A percentile compares a stretch with the other conserved stretches of the same genome.
Conservation (phyloP, 2,329 filamentous ascomycete genomes). For the Microcyclospora tardicrescens region DNA sequence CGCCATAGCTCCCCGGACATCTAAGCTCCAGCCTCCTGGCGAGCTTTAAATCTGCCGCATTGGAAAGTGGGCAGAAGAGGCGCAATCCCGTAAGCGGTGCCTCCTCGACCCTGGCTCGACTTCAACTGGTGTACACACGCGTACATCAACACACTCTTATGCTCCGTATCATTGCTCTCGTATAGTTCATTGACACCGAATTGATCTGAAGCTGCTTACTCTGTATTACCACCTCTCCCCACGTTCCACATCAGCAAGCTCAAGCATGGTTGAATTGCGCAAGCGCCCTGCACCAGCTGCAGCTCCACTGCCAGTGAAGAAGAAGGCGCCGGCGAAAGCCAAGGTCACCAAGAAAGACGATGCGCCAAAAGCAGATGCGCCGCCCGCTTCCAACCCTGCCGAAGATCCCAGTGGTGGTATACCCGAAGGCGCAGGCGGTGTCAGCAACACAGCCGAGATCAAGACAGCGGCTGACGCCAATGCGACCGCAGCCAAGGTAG, state of each 20-base stretch:
- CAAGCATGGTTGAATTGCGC: constrained; percentile 44
- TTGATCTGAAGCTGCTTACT: neutral
- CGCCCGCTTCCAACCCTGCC: constrained; percentile 6
- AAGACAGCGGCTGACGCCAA: constrained; percentile 5
- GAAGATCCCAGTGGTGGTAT: constrained; percentile 7
- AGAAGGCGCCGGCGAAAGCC: constrained; percentile 24
- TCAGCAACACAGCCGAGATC: constrained; percentile 5
- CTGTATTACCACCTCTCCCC: neutral
- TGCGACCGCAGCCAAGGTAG: constrained; percentile 5
- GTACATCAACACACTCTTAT: no score
- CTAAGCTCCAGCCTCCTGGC: no score
- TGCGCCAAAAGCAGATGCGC: constrained; percentile 10
- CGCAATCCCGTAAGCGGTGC: no score
- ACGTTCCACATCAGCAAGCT: neutral
- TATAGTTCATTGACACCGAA: no score
- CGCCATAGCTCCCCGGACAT: no score
- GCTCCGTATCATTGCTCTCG: no score
- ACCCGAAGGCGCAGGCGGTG: constrained; percentile 7
- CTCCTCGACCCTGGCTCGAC: no score
- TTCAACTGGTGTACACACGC: no score
- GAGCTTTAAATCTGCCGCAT: no score
- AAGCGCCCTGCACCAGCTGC: constrained; percentile 47
- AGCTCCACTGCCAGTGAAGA: constrained; percentile 36
- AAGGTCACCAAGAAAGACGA: constrained; percentile 18
- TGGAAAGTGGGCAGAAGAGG: no score